Conservation (phyloP, 768 basidiomycete species). For the Cyathus striatus region DNA sequence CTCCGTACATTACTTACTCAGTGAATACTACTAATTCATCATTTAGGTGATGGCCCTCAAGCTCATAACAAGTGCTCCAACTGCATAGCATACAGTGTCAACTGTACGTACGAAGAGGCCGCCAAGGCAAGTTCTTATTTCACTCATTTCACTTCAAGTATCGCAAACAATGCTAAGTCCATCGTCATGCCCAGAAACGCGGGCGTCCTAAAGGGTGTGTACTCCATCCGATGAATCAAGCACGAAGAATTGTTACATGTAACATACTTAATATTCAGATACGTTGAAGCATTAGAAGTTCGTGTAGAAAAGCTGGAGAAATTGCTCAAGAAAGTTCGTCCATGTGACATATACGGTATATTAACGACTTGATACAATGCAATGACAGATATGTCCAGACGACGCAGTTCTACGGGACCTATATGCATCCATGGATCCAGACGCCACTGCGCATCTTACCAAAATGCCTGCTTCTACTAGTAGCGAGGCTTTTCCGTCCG, state of each 20-base stretch:
- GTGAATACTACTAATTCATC: no score
- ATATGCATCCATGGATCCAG: no score
- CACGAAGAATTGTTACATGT: neutral
- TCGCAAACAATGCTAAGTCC: no score
- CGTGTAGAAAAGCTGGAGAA: conserved; percentile 58
- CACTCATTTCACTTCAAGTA: no score
- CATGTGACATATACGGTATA: no score
- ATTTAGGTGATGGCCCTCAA: conserved; percentile 73
- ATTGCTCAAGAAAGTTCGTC: conserved; percentile 36
- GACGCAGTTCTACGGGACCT: no score
- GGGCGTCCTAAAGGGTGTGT: conserved; percentile 59
- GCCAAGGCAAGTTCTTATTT: conserved; percentile 64
- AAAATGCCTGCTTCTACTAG: no score
- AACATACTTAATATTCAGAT: conserved; percentile 22
- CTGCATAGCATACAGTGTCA: conserved; percentile 55
- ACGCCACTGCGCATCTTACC: no score
- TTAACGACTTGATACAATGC: no score
- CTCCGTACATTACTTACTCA: no score
- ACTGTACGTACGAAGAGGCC: conserved; percentile 67
- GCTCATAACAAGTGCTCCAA: conserved; percentile 68
- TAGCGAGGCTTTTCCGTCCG: no score
- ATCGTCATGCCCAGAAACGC: conserved; percentile 51
- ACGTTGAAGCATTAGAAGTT: conserved; percentile 57
- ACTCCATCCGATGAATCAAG: neutral
- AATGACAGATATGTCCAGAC: no score